phyloP scores from a whole-genome alignment of 2,329 filamentous ascomycete species.

The Drechslerella stenobrocha region DNA sequence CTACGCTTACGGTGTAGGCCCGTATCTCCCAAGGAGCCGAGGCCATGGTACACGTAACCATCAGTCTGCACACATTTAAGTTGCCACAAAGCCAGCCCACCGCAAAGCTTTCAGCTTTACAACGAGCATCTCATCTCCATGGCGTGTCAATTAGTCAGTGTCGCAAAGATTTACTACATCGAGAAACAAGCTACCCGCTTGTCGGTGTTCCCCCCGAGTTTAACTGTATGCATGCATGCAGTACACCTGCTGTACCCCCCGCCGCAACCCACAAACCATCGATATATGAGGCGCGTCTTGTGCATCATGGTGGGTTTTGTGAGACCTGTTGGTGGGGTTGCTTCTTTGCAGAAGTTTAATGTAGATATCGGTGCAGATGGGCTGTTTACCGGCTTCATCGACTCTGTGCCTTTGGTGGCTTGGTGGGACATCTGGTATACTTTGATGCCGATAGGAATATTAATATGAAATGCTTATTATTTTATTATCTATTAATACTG shows the following conservation, averaged over 20 bases:
- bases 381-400: neutral
- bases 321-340: constrained; percentile 9
- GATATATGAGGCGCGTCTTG: constrained; percentile 26
- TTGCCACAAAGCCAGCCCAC: constrained; percentile 46
- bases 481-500: neutral
- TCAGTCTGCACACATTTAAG: constrained; percentile 47
- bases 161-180: constrained; percentile 39
- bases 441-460: neutral
- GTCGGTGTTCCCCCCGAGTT: constrained; percentile 1
- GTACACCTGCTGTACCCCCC: constrained; percentile 18
- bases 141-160: constrained; percentile 50
- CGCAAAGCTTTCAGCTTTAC: constrained; percentile 20
- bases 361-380: constrained; percentile 37
- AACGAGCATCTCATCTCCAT: constrained; percentile 17
- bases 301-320: constrained; percentile 18
- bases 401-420: constrained; percentile 41
- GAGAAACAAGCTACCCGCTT: neutral
- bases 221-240: neutral
- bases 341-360: constrained; percentile 22
- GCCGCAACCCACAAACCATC: neutral
- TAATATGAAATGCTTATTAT: neutral
- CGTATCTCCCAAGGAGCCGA: too few relatives aligned
- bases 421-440: constrained; percentile 29
- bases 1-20: too few relatives aligned
- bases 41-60: too few relatives aligned